Evolutionary conservation across 164 flowering plant genomes (phyloP).

Genomic region (Houttuynia cordata): DNA sequence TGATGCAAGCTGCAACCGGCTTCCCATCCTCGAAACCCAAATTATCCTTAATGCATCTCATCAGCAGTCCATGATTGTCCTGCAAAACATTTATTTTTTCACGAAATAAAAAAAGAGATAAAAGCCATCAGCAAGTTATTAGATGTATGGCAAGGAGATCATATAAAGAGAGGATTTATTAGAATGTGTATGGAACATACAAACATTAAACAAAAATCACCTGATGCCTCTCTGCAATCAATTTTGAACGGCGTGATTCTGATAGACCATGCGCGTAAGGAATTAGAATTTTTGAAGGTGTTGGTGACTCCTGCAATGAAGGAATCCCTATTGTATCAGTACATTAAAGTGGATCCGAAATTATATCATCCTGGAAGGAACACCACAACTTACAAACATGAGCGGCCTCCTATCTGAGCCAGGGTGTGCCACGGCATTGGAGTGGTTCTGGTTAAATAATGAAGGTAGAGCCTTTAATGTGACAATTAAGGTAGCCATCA

Average conservation of each 20-base stretch:
- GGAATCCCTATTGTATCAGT: not conserved
- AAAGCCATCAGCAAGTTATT: no score
- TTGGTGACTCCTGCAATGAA: conserved; percentile 70
- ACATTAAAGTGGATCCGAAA: not conserved
- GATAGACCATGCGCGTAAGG: conserved; percentile 52
- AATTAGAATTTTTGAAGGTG: conserved; percentile 52
- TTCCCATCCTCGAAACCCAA: conserved; percentile 74
- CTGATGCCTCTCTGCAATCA: conserved; percentile 68
- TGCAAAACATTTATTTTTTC: conserved; percentile 16
- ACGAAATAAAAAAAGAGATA: no score
- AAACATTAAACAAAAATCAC: conserved; percentile 18
- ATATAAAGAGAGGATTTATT: no score
- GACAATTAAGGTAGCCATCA: not conserved
- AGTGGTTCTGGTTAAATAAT: conserved; percentile 40
- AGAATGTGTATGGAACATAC: not conserved
- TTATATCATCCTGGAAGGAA: not conserved
- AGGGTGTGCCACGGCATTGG: conserved; percentile 34
- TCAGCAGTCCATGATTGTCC: conserved; percentile 81
- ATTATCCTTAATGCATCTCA: conserved; percentile 70
- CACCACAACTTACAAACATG: conserved; percentile 46
- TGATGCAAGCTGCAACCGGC: conserved; percentile 90
- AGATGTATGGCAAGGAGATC: no score
- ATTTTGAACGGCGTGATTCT: conserved; percentile 64
- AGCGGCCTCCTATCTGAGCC: conserved; percentile 31
- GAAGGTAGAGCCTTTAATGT: not conserved